A percentile compares a stretch with the other conserved stretches of the same genome.
These are phyloP conservation scores for Phytophthora chlamydospora DNA, from an alignment of 352 stramenopile species.

Conservation along the genomic window DNA sequence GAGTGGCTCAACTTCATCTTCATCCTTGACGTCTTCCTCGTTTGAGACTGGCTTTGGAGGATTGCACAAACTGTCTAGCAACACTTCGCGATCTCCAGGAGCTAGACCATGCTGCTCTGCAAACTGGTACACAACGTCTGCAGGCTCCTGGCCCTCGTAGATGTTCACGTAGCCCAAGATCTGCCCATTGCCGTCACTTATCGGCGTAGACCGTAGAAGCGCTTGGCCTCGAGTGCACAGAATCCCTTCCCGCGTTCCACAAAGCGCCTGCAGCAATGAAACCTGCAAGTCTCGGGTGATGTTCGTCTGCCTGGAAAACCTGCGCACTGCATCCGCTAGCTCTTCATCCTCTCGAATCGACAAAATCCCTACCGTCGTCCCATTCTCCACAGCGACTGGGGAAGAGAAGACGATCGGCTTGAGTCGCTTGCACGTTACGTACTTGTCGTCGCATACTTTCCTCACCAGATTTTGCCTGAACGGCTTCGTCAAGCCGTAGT, in stretches of 20 bases:
- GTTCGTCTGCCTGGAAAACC: conserved; percentile 58
- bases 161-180: conserved; percentile 57
- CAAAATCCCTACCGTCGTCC: conserved; percentile 40
- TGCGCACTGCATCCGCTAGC: conserved; percentile 67
- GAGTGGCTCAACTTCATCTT: conserved; percentile 34
- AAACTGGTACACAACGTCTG: conserved; percentile 75
- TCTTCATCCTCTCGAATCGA: conserved; percentile 70
- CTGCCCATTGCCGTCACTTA: conserved; percentile 38
- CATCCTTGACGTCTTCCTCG: conserved; percentile 2
- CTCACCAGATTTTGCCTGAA: conserved; percentile 53
- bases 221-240: conserved; percentile 67
- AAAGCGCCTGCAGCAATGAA: conserved; percentile 63
- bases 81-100: conserved; percentile 33
- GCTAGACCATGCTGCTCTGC: conserved; percentile 57
- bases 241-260: conserved; percentile 49
- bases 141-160: conserved; percentile 76
- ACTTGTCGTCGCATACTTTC: conserved; percentile 57
- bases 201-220: conserved; percentile 50
- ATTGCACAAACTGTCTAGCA: conserved; percentile 64
- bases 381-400: conserved; percentile 63
- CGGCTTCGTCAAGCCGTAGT: conserved; percentile 40
- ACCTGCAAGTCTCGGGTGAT: conserved; percentile 53
- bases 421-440: conserved; percentile 58
- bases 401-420: conserved; percentile 55
- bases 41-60: conserved; percentile 6